Percentiles rank a stretch among this genome's conserved stretches.
These are phyloP conservation scores for Physcomitrium patens DNA, from an alignment of 225 moss, liverwort and hornwort genomes.

Conservation along the genomic window DNA sequence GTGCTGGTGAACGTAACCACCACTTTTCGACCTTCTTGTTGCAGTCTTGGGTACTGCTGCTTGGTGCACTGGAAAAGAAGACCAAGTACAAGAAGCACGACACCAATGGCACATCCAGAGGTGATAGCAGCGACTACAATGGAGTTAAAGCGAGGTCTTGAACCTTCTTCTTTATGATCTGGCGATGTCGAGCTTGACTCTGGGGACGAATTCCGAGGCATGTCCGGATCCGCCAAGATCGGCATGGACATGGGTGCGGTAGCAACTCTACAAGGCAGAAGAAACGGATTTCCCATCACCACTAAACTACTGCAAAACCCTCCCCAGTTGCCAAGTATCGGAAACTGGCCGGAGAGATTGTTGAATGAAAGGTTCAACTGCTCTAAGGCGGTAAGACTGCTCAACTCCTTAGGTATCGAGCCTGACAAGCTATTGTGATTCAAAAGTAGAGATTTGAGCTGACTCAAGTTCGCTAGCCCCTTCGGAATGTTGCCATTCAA, in stretches of 20 bases:
- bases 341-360: constrained; percentile 70
- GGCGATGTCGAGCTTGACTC: constrained; percentile 15
- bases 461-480: constrained; percentile 55
- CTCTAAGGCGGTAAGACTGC: constrained; percentile 59
- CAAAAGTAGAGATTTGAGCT: constrained; percentile 58
- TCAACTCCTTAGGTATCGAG: constrained; percentile 64
- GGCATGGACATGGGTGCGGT: constrained; percentile 54
- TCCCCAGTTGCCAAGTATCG: constrained; percentile 56
- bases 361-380: constrained; percentile 74
- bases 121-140: constrained; percentile 90
- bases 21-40: constrained; percentile 65
- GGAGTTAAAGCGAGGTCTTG: constrained; percentile 53
- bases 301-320: constrained; percentile 62
- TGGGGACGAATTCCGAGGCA: constrained; percentile 14
- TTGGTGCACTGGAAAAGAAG: constrained; percentile 87
- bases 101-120: constrained; percentile 86
- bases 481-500: constrained; percentile 57
- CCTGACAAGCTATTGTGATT: constrained; percentile 63
- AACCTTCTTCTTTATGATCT: constrained; percentile 7
- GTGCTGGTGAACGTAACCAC: constrained; percentile 81
- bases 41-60: constrained; percentile 53
- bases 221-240: constrained; percentile 38
- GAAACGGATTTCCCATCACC: constrained; percentile 65
- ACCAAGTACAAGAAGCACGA: constrained; percentile 82
- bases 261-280: constrained; percentile 56